Conservation (phyloP, 75 land plant genomes). For the Azolla pinnata region DNA sequence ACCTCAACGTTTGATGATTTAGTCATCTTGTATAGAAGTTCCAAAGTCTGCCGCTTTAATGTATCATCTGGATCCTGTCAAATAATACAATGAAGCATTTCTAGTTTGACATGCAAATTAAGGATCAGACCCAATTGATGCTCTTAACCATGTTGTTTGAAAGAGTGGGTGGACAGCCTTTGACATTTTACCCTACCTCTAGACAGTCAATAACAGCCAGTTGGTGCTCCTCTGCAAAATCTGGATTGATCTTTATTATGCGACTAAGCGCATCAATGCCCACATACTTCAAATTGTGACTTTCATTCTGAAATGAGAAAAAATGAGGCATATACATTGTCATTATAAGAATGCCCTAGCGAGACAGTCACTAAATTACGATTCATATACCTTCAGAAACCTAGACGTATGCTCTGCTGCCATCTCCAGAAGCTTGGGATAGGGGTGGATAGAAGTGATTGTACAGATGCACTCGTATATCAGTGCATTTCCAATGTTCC, state of each 20-base stretch:
- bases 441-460: conserved; percentile 72
- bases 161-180: no score
- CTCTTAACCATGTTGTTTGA: neutral
- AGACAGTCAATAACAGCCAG: conserved; percentile 96
- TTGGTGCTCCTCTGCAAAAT: conserved; percentile 93
- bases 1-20: conserved; percentile 95
- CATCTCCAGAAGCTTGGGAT: conserved; percentile 55
- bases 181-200: no score
- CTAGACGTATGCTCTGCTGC: conserved; percentile 80
- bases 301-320: conserved; percentile 54
- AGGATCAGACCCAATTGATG: no score
- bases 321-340: neutral
- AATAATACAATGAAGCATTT: conserved; percentile 3
- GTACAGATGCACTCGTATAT: conserved; percentile 85
- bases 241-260: conserved; percentile 77
- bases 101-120: no score
- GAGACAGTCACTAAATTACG: neutral
- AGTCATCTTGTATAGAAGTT: conserved; percentile 93
- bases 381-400: conserved; percentile 65
- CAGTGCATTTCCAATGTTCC: conserved; percentile 91
- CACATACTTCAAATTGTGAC: conserved; percentile 86
- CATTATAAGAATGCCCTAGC: neutral
- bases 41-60: conserved; percentile 90
- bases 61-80: conserved; percentile 97
- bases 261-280: conserved; percentile 93